Evolutionary conservation across 2,329 filamentous ascomycete genomes (phyloP), one percentile per base, ranked within the genome.

Genomic region (Pyrenophora graminea): DNA sequence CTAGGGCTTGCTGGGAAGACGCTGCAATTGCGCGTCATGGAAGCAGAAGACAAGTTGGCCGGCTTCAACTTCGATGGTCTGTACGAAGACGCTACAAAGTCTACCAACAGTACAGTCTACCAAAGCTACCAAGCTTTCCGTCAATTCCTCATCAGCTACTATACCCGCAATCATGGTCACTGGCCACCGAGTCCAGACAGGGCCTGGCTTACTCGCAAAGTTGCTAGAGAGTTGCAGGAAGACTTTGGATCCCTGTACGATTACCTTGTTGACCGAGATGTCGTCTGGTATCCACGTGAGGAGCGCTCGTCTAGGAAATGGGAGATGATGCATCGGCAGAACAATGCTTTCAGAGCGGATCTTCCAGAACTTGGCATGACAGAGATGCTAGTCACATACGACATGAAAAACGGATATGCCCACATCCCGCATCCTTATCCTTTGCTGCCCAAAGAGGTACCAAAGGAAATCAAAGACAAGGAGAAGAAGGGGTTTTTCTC

Each of bases 241-340:
- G 87, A 89, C 58, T 89, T 90, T 61, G 83, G 84, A 2, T 82
- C 84, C 0, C 73, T 90, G 1, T 90, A 90, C 61, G 86, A 89
- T 62, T 88, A 87, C 55, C 74, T 89, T 1, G 86, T 90, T 13
- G 82, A 89, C 67, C 80, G 85, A 4, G 83, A 88, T 39, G 80
- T 88, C 4, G 67, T 81, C 0, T 90, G 86, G 85, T 85, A 87
- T 48, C 80, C 80, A 17, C 81, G 80, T 0, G 85, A 87, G 63
- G 82, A 82, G 40, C 76, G 83, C 0, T 80, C 81, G 3, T 80
- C 81, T 15, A 80, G 84, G 34, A 87, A 87, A 63, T 87, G 85
- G 83, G 81, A 84, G 70, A 85, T 88, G 76, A 77, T 79, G 13
- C 66, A 68, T 41, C 54, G 61, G 36, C 64, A 57, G 39, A 53